Percentiles rank a stretch among this genome's conserved stretches.
Conservation (phyloP, 805 yeast species). For the Candida argentea region DNA sequence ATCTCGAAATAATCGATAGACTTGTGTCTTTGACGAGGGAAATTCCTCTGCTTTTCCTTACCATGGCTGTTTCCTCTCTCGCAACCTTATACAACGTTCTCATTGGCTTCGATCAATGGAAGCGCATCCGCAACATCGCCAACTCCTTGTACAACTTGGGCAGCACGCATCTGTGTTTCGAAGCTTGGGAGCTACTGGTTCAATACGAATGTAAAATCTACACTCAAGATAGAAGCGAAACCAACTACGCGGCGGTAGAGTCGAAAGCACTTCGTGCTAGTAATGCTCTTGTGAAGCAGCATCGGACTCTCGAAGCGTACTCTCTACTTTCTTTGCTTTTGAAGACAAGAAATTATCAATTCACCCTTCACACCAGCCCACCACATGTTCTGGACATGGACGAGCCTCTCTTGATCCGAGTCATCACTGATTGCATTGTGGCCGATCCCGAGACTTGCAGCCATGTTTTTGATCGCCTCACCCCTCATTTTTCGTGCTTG, state of each 20-base stretch:
- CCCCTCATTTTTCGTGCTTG: slow-evolving; percentile 2
- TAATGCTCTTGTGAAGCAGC: slow-evolving; percentile 11
- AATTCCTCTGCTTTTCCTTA: no score
- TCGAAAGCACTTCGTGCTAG: slow-evolving; percentile 24
- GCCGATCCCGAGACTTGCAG: neutral
- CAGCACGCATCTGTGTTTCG: neutral
- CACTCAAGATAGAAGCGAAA: slow-evolving; percentile 1
- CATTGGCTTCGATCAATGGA: slow-evolving; percentile 17
- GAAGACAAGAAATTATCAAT: slow-evolving; percentile 1
- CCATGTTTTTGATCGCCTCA: neutral
- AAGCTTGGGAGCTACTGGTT: slow-evolving; percentile 10
- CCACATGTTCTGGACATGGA: neutral
- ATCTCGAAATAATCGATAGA: no score
- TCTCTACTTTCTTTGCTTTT: slow-evolving; percentile 3
- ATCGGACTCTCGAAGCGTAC: slow-evolving; percentile 7
- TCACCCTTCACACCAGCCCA: neutral
- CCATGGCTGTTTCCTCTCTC: neutral
- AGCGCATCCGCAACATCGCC: slow-evolving; percentile 37
- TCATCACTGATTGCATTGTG: neutral
- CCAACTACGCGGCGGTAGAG: slow-evolving; percentile 9
- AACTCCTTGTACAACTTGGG: slow-evolving; percentile 36
- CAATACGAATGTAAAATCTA: slow-evolving; percentile 20
- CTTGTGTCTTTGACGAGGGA: no score
- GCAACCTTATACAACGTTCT: slow-evolving; percentile 5
- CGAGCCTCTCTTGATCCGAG: neutral